Evolutionary conservation across 2,329 filamentous ascomycete genomes (phyloP), one percentile per base, ranked within the genome.

Genomic region (Penicillium sp.): DNA sequence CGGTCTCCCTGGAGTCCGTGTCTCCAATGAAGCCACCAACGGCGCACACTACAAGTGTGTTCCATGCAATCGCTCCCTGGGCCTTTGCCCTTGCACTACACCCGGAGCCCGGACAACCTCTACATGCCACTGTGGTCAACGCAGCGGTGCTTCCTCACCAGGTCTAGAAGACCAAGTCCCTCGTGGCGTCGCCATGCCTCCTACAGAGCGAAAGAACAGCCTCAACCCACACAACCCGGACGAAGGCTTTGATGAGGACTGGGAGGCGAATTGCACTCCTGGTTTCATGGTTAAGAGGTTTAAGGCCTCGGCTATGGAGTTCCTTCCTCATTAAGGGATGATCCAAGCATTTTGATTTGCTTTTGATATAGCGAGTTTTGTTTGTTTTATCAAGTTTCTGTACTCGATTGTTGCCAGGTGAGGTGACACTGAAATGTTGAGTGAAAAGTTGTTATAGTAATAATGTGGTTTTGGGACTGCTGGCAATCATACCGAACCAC

Each of bases 241-340:
- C 9, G 35, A 54, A 17, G 64, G 62, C 4, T 66, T 66, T 38
- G 64, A 66, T 53, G 61, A 64, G 42, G 64, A 66, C 47, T 66
- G 64, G 64, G 64, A 66, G 49, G 40, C 64, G 40, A 66, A 66
- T 59, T 66, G 64, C 35, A 62, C 38, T 33, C 61, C 61, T 4
- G 64, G 62, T n/a, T 66, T 58, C 35, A 66, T 66, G 64, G 64
- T 66, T 15, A 60, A 58, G 45, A 62, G 64, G 22, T 66, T 66
- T 51, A 64, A 64, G 62, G 64, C 64, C 26, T 22, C 8, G 13
- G 64, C 59, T 26, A 51, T 42, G 56, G 63, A 65, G 30, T 54
- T 63, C n/a, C 58, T 54, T 40, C 57, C 57, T 24, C 33, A 51
- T 35, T 42, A 6, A 33, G 22, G 28, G 54, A 37, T 12, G 28